Base-by-base conservation (phyloP, 1,284 basidiomycete species). In the Trametes versicolor region DNA sequence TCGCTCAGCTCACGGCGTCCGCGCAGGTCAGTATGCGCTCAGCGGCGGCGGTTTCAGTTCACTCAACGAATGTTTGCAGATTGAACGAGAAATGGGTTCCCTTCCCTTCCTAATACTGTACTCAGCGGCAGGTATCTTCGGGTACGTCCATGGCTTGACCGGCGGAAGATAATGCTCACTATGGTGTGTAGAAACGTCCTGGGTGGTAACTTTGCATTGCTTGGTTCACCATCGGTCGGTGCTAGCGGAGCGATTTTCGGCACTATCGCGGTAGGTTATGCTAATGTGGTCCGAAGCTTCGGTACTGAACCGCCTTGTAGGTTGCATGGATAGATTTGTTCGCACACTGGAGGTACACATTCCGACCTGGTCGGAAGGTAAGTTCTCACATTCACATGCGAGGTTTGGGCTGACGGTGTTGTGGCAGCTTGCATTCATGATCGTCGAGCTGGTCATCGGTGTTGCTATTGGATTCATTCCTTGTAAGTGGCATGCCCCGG, bases 241-340 rank as follows among this genome's bases (percentile, higher is more conserved):
- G 97, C 97, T 0, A 93, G 91, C 71, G 96, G 97, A 9, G 95
- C 96, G 0, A 95, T 99, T 61, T 98, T 98, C 66, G 96, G 96
- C 2, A 95, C 94, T 39, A 86, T 97, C 63, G 95, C 93, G 2
- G 93, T 95, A 69, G 65, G 83, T 50, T 7, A 6, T 12, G 23
- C 17, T 2, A 17, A 1, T 1, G n/a, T 45, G 32, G 32, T 27
- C n/a, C 10, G 13, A 23, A 51, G 25, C 32, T 36, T 21, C 6
- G 17, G 6, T 32, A 15, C 34, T n/a, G 29, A 25, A 56, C 49
- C 2, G 15, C 62, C 32, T n/a, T 43, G 0, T 53, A 88, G 88
- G 85, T 91, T 23, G 89, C 88, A 23, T 93, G 92, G 85, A 90
- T 98, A 1, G 97, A 99, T 75, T 80, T 99, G 36, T 83, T 95